phyloP scores from a whole-genome alignment of 306 rosid genomes.

The Luffa acutangula region DNA sequence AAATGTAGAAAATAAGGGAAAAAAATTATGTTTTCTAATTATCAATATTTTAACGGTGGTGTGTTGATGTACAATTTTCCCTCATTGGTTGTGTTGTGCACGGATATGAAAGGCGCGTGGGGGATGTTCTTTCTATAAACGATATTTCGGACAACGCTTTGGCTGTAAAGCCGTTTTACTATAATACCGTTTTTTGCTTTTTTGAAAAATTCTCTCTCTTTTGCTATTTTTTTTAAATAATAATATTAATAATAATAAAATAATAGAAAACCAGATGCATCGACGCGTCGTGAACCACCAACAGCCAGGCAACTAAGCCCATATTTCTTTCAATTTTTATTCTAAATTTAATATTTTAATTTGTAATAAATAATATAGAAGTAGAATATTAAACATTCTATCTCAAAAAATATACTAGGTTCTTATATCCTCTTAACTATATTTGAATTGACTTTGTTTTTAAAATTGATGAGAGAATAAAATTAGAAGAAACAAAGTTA shows the following conservation, averaged over 20 bases:
- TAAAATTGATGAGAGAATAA: no score
- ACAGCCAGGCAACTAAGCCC: neutral
- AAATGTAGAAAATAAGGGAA: no score
- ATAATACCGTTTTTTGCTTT: neutral
- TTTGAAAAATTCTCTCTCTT: neutral
- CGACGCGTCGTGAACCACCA: neutral
- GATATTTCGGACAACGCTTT: neutral
- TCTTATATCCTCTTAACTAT: no score
- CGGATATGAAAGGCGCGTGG: neutral
- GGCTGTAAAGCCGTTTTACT: conserved; percentile 2
- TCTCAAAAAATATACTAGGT: no score
- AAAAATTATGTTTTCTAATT: no score
- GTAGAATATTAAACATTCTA: no score
- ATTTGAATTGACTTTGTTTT: no score
- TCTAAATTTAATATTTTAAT: neutral
- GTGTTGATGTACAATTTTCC: neutral
- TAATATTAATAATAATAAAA: neutral
- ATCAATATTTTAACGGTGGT: no score
- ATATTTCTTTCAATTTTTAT: neutral
- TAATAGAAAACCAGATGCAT: neutral
- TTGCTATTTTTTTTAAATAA: neutral
- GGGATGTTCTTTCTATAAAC: neutral
- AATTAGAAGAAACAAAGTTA: no score
- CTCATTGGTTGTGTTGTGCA: neutral
- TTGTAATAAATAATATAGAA: neutral